phyloP scores from a whole-genome alignment of 805 yeast genomes.

The Yamadazyma philogaea region DNA sequence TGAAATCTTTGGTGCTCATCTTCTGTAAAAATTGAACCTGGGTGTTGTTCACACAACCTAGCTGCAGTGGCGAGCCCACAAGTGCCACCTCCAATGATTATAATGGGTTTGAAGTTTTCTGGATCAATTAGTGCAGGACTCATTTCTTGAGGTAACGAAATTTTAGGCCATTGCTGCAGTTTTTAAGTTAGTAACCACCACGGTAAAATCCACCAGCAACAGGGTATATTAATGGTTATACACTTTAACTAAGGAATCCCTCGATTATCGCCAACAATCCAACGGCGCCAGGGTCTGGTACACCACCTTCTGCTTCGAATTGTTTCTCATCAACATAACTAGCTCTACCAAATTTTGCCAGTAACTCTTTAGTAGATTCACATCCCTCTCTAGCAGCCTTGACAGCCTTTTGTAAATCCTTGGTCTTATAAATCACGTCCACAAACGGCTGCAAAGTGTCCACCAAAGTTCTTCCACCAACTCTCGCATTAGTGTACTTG shows the following conservation, averaged over 20 bases:
- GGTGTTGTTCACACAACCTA: conserved; percentile 40
- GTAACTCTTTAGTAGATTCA: conserved; percentile 64
- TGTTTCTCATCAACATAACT: conserved; percentile 74
- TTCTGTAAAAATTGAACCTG: conserved; percentile 43
- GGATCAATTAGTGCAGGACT: conserved; percentile 8
- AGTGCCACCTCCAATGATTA: conserved; percentile 47
- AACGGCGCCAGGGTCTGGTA: conserved; percentile 95
- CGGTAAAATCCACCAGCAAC: background rate
- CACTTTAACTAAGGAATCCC: conserved; percentile 30
- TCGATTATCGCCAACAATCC: conserved; percentile 66
- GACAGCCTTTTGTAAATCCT: conserved; percentile 58
- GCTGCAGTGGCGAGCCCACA: conserved; percentile 43
- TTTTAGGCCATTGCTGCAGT: background rate
- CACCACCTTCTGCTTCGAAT: conserved; percentile 58
- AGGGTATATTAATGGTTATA: conserved; percentile 1
- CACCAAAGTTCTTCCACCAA: conserved; percentile 84
- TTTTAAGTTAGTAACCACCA: conserved; percentile 1
- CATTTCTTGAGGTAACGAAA: conserved; percentile 1
- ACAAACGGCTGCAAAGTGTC: conserved; percentile 90
- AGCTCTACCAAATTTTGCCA: conserved; percentile 91
- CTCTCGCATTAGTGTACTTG: conserved; percentile 84
- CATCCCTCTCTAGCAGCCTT: conserved; percentile 74
- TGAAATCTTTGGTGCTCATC: conserved; percentile 32
- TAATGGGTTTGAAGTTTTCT: conserved; percentile 30
- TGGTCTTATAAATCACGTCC: conserved; percentile 49